Evolutionary conservation across 1,284 basidiomycete species (phyloP).

Genomic region (Testicularia cyperi): DNA sequence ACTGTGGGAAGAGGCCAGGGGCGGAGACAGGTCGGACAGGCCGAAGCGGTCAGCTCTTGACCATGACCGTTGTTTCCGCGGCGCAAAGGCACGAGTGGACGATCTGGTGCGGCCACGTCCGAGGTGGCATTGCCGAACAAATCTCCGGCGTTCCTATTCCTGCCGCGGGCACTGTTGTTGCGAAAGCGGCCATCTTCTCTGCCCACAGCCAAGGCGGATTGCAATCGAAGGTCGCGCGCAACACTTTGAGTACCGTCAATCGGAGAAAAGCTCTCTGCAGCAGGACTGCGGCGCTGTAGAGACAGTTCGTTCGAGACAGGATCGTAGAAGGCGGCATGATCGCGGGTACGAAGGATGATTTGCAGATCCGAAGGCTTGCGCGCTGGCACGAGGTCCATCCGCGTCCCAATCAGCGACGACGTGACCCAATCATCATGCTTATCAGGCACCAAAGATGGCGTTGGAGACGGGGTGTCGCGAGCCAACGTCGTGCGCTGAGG

Average conservation of each 20-base stretch:
- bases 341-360: constrained; percentile 43
- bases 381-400: constrained; percentile 37
- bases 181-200: no score
- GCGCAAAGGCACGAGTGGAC: constrained; percentile 10
- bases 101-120: background rate
- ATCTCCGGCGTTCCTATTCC: no score
- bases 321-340: constrained; percentile 48
- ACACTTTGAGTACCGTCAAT: background rate
- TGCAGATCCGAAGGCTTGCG: constrained; percentile 30
- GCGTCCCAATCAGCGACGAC: constrained; percentile 7
- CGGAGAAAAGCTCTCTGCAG: background rate
- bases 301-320: constrained; percentile 30
- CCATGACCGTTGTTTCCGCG: background rate
- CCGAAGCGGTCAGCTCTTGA: no score
- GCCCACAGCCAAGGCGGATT: background rate
- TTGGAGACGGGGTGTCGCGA: no score
- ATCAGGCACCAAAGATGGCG: no score
- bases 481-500: no score
- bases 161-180: background rate
- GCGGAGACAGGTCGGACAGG: constrained; percentile 35
- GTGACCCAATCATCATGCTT: no score
- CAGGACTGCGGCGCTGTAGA: constrained; percentile 13
- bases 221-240: background rate
- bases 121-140: background rate
- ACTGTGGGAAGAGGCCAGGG: constrained; percentile 9